Evolutionary conservation across 2,329 filamentous ascomycete species (phyloP).

Genomic region (Aciculosporium take): DNA sequence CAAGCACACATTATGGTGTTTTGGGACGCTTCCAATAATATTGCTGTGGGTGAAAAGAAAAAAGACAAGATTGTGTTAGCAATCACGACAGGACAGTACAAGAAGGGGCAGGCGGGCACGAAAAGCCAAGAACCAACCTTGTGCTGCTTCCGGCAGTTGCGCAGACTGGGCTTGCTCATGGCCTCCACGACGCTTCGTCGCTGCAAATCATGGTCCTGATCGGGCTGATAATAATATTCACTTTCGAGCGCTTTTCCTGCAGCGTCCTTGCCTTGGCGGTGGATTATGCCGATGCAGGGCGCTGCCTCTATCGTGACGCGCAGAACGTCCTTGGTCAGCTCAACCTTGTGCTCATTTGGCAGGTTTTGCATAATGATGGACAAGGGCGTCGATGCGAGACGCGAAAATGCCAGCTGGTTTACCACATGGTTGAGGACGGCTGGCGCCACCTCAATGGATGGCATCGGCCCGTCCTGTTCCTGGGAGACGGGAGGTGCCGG

Average conservation of each 20-base stretch:
- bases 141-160: slow-evolving; percentile 86
- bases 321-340: slow-evolving; percentile 48
- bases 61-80: neutral
- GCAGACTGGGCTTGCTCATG: slow-evolving; percentile 73
- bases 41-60: slow-evolving; percentile 39
- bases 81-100: neutral
- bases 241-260: slow-evolving; percentile 87
- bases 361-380: slow-evolving; percentile 82
- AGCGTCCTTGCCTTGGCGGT: slow-evolving; percentile 85
- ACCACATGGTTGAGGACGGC: slow-evolving; percentile 68
- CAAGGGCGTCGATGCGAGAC: slow-evolving; percentile 78
- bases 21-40: slow-evolving; percentile 55
- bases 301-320: slow-evolving; percentile 59
- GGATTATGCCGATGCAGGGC: slow-evolving; percentile 74
- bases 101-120: neutral
- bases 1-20: slow-evolving; percentile 31
- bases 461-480: slow-evolving; percentile 10
- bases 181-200: slow-evolving; percentile 74
- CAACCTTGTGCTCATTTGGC: slow-evolving; percentile 47
- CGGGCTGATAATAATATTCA: slow-evolving; percentile 93
- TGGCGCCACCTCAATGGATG: slow-evolving; percentile 23
- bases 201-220: slow-evolving; percentile 66
- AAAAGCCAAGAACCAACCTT: slow-evolving; percentile 61
- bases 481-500: slow-evolving; percentile 11
- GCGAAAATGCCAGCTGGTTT: slow-evolving; percentile 91